Base-by-base conservation (phyloP, 2,329 filamentous ascomycete species). In the Tympanopsis confertula region DNA sequence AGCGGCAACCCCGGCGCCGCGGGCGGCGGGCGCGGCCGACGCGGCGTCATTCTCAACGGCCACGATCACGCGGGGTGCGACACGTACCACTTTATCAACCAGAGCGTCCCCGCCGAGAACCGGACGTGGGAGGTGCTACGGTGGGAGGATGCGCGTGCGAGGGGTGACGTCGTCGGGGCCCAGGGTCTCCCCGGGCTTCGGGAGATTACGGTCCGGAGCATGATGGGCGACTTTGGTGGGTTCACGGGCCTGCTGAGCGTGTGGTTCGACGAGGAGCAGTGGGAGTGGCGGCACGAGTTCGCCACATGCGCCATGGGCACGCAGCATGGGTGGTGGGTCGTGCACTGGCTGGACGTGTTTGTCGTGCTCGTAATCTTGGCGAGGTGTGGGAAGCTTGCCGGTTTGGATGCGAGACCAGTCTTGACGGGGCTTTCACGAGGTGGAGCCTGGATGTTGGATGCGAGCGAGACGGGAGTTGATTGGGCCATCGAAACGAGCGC, bases 171-270 rank as follows among this genome's bases (percentile, higher is more conserved):
- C 17, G 51, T 64, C 1, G 60, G 56, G 5, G 52, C 56, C 2
- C 47, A 58, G 2, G 64, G 59, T 4, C 47, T 72, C 3, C 74
- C 82, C 0, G 82, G 82, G 1, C 65, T 95, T 4, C 70, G 89
- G 19, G 91, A 98, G 59, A 77, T 96, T 45, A 98, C 91, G 0
- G 83, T 98, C 2, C 78, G 88, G 41, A 94, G 86, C 57, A 96
- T 98, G 87, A 98, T 98, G 91, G 91, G 91, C 39, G 84, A 85
- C 40, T 98, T 83, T 58, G 81, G 78, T n/a, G 91, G 91, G 15
- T 91, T 95, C 54, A 86, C 87, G 0, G 91, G 87, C 0, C 66
- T 98, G 30, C 60, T 98, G 29, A 91, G 83, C 43, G 71, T 84
- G 1, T 98, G 89, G 89, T 96, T 89, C 52, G 86, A 96, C 55